Base-by-base conservation (phyloP, 179 eudicot species). In the Beta lomatogona region DNA sequence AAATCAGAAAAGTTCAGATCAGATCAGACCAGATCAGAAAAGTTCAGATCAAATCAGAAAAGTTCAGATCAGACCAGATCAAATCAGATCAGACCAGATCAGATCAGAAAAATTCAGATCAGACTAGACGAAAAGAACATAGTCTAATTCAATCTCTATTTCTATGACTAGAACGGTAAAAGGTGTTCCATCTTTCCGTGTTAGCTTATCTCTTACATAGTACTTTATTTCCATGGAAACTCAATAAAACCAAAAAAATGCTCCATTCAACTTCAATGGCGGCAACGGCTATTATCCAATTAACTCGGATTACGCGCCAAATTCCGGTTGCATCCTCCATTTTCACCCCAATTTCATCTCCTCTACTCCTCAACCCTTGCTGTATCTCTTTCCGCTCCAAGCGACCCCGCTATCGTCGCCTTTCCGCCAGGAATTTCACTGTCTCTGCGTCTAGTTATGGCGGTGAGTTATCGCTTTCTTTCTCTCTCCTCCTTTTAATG, bases 271-370 rank as follows among this genome's bases (percentile, higher is more conserved):
- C 74, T 41, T 13, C 41, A 71, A 85, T 85, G 89, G 86, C 86
- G 85, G 68, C 83, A 50, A 80, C 69, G 9, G 66, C 88, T 13
- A 36, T 41, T 1, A 75, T 84, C 36, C 86, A 86, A 7, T 44
- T 88, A 55, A 70, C 82, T 45, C 85, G 87, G 11, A 36, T 86
- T 70, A 64, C 87, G 77, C 86, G 87, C 80, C 86, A 70, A 57
- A 75, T 84, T 5, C 75, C 84, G 19, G 6, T 53, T 44, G 16
- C 87, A 14, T 77, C 86, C 75, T 87, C 84, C 22, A 28, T 64
- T 4, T 75, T 65, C 59, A 48, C 84, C 6, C 85, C 87, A 4
- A 58, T 80, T 73, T 25, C 78, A 69, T 77, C 83, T 16, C 82
- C 85, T 3, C 45, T 64, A 72, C 52, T 80, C 66, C 64, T 71